phyloP scores from a whole-genome alignment of 2,329 filamentous ascomycete genomes.

The Calonectria pauciramosa region DNA sequence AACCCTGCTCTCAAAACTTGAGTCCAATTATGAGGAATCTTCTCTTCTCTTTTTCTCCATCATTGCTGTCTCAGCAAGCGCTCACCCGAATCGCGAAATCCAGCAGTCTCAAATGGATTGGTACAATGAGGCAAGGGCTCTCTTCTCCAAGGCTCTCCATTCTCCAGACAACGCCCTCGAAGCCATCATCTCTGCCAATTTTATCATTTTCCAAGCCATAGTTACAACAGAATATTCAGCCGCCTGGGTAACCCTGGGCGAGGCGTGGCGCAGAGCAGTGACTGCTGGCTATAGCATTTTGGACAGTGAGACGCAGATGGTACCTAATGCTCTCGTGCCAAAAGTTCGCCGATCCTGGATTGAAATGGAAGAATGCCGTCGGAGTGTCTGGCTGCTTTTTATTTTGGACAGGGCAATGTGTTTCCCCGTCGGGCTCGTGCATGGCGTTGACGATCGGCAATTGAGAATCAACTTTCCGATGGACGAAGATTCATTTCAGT shows the following conservation, averaged over 20 bases:
- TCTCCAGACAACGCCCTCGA: conserved; percentile 30
- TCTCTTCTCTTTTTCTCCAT: conserved; percentile 34
- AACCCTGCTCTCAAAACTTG: conserved; percentile 5
- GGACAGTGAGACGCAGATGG: conserved; percentile 13
- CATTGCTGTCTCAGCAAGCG: conserved; percentile 34
- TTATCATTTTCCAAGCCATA: conserved; percentile 39
- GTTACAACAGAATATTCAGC: conserved; percentile 35
- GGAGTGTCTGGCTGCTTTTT: conserved; percentile 42
- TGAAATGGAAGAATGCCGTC: conserved; percentile 37
- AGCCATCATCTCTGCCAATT: conserved; percentile 37
- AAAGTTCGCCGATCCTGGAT: conserved; percentile 27
- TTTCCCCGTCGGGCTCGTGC: conserved; percentile 40
- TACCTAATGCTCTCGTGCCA: conserved; percentile 25
- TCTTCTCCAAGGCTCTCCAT: conserved; percentile 32
- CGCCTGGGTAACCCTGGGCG: conserved; percentile 37
- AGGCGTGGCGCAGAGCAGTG: conserved; percentile 44
- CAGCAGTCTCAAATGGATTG: conserved; percentile 35
- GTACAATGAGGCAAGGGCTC: conserved; percentile 35
- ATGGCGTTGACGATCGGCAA: conserved; percentile 43
- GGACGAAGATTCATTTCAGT: conserved; percentile 37
- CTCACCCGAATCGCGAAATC: conserved; percentile 35
- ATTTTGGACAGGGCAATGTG: conserved; percentile 43
- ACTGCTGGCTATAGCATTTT: conserved; percentile 35
- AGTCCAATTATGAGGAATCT: neutral
- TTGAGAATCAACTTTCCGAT: conserved; percentile 41